Base-by-base conservation (phyloP, 305 asterid genomes). In the Petunia hybrid region DNA sequence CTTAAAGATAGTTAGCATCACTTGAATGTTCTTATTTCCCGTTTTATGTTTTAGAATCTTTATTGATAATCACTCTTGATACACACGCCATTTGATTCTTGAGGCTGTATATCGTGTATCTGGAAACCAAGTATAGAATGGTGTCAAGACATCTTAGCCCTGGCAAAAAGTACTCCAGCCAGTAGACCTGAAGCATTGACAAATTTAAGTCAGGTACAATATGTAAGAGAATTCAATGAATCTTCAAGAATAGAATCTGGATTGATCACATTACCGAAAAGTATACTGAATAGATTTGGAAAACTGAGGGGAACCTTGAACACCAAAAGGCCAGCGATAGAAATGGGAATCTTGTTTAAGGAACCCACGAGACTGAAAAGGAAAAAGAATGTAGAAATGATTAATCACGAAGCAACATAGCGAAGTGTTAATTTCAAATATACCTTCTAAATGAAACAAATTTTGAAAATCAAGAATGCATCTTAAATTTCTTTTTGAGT, bases 261-360 rank as follows among this genome's bases (percentile, higher is more conserved):
- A 55, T 22, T 22, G 66, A 42, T 41, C 51, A 76, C 8, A 46
- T 86, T 83, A 88, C 91, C 91, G 36, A 86, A 88, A 35, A 88
- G 84, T 79, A 88, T 83, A 76, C 91, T 88, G 87, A 83, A 86
- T 78, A 83, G 61, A 82, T 83, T 88, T 76, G 91, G 84, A 43
- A 82, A 22, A 82, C 84, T 85, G 77, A 85, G 80, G 12, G 91
- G 89, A 80, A 88, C 89, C 9, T 85, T 81, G 89, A 88, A 88
- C 74, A 88, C 22, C 79, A 86, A 1, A 64, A 88, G 57, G 16
- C 91, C 91, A 39, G 87, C 87, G 67, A 86, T 71, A 16, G 89
- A 88, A 76, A 88, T 84, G 14, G 91, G 91, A 77, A 88, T 84
- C 84, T 88, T 88, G 85, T 88, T 88, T 36, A 88, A 83, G 83